Evolutionary conservation across 495 filamentous ascomycete species (phyloP).

Genomic region (Daldinia grandis): DNA sequence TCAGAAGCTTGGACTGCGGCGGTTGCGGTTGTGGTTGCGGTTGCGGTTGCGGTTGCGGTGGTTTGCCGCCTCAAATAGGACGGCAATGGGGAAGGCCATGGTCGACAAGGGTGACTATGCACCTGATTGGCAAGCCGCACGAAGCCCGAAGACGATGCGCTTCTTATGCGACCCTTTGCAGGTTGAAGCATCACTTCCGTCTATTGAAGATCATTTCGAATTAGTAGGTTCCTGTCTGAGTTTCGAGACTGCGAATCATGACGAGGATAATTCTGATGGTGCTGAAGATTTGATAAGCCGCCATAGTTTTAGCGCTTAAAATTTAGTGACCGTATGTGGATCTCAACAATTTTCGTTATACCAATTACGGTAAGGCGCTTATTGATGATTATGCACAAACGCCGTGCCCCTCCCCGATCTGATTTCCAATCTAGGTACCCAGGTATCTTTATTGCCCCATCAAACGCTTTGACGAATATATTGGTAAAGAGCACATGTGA

Average conservation of each 20-base stretch:
- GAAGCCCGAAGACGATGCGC: conserved; percentile 51
- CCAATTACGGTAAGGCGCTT: not conserved
- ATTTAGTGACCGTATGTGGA: not conserved
- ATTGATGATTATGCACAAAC: not conserved
- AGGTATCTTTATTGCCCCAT: no score
- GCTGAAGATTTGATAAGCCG: conserved; percentile 26
- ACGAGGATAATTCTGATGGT: conserved; percentile 28
- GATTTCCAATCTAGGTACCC: not conserved
- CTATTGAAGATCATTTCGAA: conserved; percentile 35
- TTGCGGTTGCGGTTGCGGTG: conserved; percentile 20
- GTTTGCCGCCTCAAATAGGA: conserved; percentile 53
- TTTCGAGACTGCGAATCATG: conserved; percentile 27
- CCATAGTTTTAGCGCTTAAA: not conserved
- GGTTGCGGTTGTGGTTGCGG: not conserved
- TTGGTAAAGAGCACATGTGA: not conserved
- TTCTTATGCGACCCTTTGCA: conserved; percentile 46
- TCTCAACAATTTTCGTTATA: not conserved
- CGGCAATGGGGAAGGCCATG: conserved; percentile 24
- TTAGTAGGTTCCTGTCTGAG: conserved; percentile 4
- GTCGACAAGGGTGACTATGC: conserved; percentile 28
- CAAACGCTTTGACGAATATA: not conserved
- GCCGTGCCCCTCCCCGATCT: not conserved
- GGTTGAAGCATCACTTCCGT: conserved; percentile 52
- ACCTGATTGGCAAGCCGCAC: conserved; percentile 51
- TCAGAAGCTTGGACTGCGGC: not conserved